Evolutionary conservation across 345 rosid genomes (phyloP), one percentile per base, ranked within the genome.

Genomic region (Brassica cretica): DNA sequence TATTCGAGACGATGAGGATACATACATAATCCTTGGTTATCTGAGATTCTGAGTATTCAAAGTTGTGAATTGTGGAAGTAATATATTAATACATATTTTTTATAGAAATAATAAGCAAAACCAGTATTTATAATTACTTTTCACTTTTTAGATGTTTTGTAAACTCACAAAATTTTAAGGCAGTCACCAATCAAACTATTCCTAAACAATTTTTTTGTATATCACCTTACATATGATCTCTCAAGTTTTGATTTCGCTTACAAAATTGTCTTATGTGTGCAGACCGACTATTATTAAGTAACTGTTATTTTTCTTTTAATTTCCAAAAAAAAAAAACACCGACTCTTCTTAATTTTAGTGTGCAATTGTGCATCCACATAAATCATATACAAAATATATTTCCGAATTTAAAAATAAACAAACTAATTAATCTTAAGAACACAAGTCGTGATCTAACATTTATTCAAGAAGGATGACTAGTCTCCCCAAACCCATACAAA

Each of bases 401-500:
- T 33, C 25, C 53, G 16, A 8, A n/a, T 24, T 65, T 27, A 5
- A 9, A 15, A 24, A 19, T 12, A 64, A 44, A 14, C 41, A 19
- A 37, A 12, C 62, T 39, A 1, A 32, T 12, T 35, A 62, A 32
- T 30, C 62, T 65, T 73, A 66, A 18, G 49, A 67, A 46, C 16
- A 68, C 2, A 49, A 37, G 15, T 46, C 55, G 21, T 35, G 29
- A 75, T 21, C 65, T 35, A 49, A 68, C 33, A 61, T 46, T 30
- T 68, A 30, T 46, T 69, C 29, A n/a, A 49, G 10, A 62, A 69
- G 51, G 59, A 39, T 19, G 60, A 30, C 18, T 46, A 67, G n/a
- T 27, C 61, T 21, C 78, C 35, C 9, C 60, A 60, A 51, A 41
- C 61, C 61, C 79, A 66, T 66, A 39, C 66, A 37, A n/a, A 51